Evolutionary conservation across 202 grass and related monocot genomes (phyloP), one percentile per base, ranked within the genome.

Genomic region (Bolboschoenoplectus hybrid): DNA sequence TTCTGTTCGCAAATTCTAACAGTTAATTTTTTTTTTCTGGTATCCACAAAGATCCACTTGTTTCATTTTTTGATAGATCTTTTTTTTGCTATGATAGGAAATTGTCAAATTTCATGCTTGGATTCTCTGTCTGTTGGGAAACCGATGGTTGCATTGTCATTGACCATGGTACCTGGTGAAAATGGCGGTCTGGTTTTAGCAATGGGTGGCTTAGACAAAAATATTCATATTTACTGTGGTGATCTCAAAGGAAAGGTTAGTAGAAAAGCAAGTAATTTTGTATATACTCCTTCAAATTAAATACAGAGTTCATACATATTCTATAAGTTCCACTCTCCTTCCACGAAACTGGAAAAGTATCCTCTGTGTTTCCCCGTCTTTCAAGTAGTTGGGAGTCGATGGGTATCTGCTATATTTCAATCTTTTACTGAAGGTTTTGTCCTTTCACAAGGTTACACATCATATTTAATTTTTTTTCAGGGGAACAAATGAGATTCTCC

Each of bases 111-210:
- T 19, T 89, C 90, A 83, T 96, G 87, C 76, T 85, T 98, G 83
- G 85, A 96, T 73, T 91, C 92, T 90, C 58, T 98, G 17, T 92
- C 86, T 0, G 32, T 98, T 85, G 93, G 93, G 63, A 98, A 96
- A 72, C 97, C 97, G 79, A 96, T 98, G 97, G 97, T 98, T 91
- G 89, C 92, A 86, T 91, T 98, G 86, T 96, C 92, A 35, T 85
- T 98, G 89, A 87, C 89, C 9, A 85, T 84, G 12, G 56, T 98
- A 85, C 91, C 93, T 4, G 88, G 80, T 63, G 82, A 88, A 73
- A 86, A 63, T 85, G 81, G 64, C 11, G 11, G 74, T 90, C 71
- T 90, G 70, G 85, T 94, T 91, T 92, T 98, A 88, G 97, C 97
- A 74, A 98, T 98, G 90, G 97, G 90, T 34, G 93, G 97, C 36